Conservation (phyloP, 1,284 basidiomycete genomes). For the Sporisorium graminicola region DNA sequence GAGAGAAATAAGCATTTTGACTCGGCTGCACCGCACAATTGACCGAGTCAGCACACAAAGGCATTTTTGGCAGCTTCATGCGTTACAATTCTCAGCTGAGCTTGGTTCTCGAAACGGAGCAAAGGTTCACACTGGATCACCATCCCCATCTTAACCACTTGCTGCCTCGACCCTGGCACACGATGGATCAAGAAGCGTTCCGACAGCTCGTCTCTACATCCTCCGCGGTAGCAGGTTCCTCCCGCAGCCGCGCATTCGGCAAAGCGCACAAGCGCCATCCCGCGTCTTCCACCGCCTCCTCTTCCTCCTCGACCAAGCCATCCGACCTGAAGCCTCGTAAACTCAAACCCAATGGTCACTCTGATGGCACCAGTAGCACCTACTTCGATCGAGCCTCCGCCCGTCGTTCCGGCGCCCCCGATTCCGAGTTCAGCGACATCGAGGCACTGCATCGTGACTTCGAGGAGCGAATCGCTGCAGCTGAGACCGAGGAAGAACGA, state of each 20-base stretch:
- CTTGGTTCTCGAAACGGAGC: neutral
- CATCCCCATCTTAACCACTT: neutral
- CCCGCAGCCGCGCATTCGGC: constrained; percentile 21
- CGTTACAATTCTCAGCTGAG: neutral
- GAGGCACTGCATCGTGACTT: constrained; percentile 85
- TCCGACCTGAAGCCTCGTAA: constrained; percentile 37
- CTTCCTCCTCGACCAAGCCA: constrained; percentile 14
- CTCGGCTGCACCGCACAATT: constrained; percentile 25
- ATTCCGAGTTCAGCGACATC: constrained; percentile 73
- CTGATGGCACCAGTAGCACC: neutral
- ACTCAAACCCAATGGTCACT: constrained; percentile 1
- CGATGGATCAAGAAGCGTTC: constrained; percentile 63
- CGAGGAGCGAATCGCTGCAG: constrained; percentile 73
- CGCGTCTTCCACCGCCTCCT: constrained; percentile 3
- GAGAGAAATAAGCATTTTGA: constrained; percentile 22
- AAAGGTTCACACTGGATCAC: neutral
- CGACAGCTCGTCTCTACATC: constrained; percentile 48
- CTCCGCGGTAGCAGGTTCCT: constrained; percentile 9
- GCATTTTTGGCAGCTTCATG: neutral
- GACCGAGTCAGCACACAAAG: constrained; percentile 23
- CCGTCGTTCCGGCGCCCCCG: constrained; percentile 20
- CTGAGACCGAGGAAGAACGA: constrained; percentile 76
- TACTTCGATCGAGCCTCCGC: constrained; percentile 53
- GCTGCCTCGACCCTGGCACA: neutral
- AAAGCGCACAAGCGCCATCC: constrained; percentile 27